A percentile compares a stretch with the other conserved stretches of the same genome.
These are phyloP conservation scores for Tylopilus sp. DNA, from an alignment of 1,284 basidiomycete genomes.

Conservation along the genomic window DNA sequence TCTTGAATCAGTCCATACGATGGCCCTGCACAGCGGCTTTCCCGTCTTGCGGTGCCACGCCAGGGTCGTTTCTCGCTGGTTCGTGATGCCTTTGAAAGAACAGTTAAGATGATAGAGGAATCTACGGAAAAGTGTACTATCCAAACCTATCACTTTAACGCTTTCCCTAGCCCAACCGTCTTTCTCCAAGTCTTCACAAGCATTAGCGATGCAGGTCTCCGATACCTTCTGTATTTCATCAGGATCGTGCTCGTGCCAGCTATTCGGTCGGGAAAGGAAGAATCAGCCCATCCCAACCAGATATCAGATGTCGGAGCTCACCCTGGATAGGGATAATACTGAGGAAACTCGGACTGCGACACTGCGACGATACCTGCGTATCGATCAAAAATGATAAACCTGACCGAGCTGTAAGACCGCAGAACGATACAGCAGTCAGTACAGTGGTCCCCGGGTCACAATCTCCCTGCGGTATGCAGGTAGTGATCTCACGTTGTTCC, in stretches of 20 bases:
- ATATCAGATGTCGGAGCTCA: conserved; percentile 33
- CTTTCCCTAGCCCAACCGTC: conserved; percentile 74
- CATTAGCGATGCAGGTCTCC: conserved; percentile 74
- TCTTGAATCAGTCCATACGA: conserved; percentile 95
- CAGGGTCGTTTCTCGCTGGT: conserved; percentile 95
- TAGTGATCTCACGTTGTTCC: conserved; percentile 76
- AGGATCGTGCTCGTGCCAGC: conserved; percentile 98
- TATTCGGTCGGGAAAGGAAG: neutral
- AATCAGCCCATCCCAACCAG: neutral
- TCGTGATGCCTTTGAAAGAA: conserved; percentile 78
- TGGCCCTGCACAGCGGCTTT: conserved; percentile 82
- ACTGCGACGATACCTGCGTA: conserved; percentile 84
- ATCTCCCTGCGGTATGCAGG: neutral
- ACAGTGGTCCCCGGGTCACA: neutral
- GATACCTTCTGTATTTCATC: conserved; percentile 79
- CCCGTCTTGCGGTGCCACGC: conserved; percentile 92
- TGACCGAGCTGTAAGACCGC: conserved; percentile 66
- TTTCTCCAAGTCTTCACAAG: conserved; percentile 70
- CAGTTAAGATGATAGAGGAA: neutral
- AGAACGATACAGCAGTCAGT: conserved; percentile 8
- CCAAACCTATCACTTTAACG: conserved; percentile 87
- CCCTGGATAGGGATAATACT: conserved; percentile 89
- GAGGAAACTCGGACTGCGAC: conserved; percentile 87
- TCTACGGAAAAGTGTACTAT: conserved; percentile 12
- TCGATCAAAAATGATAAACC: conserved; percentile 93